Evolutionary conservation across 495 filamentous ascomycete genomes (phyloP), one percentile per base, ranked within the genome.

Genomic region (Sordaria brevicollis): DNA sequence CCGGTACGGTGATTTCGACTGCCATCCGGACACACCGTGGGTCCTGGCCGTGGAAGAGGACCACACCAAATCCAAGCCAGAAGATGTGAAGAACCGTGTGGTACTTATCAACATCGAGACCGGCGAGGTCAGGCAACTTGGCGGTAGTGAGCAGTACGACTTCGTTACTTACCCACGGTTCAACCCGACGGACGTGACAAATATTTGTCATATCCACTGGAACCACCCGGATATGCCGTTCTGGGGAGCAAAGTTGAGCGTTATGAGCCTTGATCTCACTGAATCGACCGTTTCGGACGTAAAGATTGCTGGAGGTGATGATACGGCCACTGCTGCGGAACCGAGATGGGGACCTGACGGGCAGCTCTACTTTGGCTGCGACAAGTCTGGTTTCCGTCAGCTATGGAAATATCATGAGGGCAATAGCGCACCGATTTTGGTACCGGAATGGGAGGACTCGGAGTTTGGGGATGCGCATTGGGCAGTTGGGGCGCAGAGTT

Each of bases 91-190:
- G 41, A 82, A 84, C 69, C 72, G 65, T 10, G 67, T 83, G 9
- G 81, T 79, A 3, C 73, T 74, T 17, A 80, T 85, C 67, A 72
- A 84, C 74, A 39, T 71, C n/a, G 38, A 35, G 17, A 72, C 72
- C 8, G 72, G 72, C 43, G 41, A 74, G 67, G 69, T 75, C 33
- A 68, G 70, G 11, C 9, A 9, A 19, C 41, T 49, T 49, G 62
- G 73, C 31, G 41, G 83, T 15, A 68, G 71, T 11, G 43, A 73
- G 10, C 83, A 82, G 0, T 81, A 82, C 7, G 83, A 87, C 69
- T 87, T 86, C 72, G 85, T 85, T 70, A 76, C 76, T 3, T 79
- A 82, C 69, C 83, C 84, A 5, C 81, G 81, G 65, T 85, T 86
- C 69, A 80, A 79, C 66, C 78, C 77, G 9, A 49, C 41, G 19